phyloP scores from a whole-genome alignment of 169 alveolate genomes.

The Plasmodium ovale region DNA sequence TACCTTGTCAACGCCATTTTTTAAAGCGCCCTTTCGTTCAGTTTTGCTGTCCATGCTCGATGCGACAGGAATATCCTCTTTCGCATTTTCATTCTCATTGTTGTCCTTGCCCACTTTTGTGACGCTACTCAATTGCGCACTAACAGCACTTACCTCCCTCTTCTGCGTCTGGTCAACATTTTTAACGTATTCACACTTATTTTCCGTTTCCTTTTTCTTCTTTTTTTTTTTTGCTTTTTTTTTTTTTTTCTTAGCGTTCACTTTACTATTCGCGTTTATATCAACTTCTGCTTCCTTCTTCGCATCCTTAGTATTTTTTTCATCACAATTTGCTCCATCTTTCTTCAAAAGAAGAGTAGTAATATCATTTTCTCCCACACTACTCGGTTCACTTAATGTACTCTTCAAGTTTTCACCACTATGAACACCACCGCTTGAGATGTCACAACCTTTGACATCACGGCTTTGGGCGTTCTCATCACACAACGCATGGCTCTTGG shows the following conservation, averaged over 20 bases:
- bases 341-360: background rate
- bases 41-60: background rate
- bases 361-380: background rate
- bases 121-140: background rate
- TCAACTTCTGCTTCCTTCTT: background rate
- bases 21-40: too few relatives aligned
- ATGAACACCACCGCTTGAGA: background rate
- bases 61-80: background rate
- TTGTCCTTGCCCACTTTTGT: background rate
- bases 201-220: background rate
- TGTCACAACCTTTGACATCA: background rate
- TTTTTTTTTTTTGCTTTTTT: constrained; percentile 17
- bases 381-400: background rate
- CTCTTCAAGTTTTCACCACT: background rate
- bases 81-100: background rate
- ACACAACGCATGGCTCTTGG: too few relatives aligned
- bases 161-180: too few relatives aligned
- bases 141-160: background rate
- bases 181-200: too few relatives aligned
- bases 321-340: background rate
- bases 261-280: background rate
- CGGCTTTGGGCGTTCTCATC: background rate
- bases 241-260: constrained; percentile 4
- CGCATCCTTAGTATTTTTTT: background rate
- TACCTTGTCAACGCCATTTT: too few relatives aligned